A percentile compares a stretch with the other conserved stretches of the same genome.
Evolutionary conservation across 2,329 filamentous ascomycete genomes (phyloP).

Genomic region (Podosphaera fusca): DNA sequence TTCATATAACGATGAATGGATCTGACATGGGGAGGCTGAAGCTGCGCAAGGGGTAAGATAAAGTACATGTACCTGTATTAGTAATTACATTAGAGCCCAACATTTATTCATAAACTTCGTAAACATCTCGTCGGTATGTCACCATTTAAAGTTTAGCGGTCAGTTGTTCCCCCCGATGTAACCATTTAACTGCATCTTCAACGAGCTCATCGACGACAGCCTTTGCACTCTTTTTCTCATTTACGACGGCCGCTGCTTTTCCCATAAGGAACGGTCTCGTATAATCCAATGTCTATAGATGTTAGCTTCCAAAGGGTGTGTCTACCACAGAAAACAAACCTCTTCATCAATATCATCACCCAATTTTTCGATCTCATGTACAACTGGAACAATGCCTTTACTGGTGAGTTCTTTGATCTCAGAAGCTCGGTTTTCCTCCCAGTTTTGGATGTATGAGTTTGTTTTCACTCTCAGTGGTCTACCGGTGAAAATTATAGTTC

Average conservation of each 20-base stretch:
- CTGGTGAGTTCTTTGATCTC: slow-evolving; percentile 84
- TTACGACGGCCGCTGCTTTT: slow-evolving; percentile 82
- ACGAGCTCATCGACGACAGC: slow-evolving; percentile 89
- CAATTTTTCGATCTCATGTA: slow-evolving; percentile 77
- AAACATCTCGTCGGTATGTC: too few relatives aligned
- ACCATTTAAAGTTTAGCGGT: slow-evolving; percentile 39
- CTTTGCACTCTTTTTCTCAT: slow-evolving; percentile 80
- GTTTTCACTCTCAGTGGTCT: slow-evolving; percentile 81
- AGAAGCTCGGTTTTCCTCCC: slow-evolving; percentile 72
- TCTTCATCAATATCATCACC: slow-evolving; percentile 42
- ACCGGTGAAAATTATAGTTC: slow-evolving; percentile 96
- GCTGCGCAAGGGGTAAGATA: too few relatives aligned
- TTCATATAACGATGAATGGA: too few relatives aligned
- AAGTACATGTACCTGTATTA: too few relatives aligned
- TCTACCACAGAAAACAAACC: slow-evolving; percentile 1
- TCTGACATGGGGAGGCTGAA: too few relatives aligned
- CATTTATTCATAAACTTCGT: too few relatives aligned
- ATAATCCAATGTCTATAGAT: slow-evolving; percentile 56
- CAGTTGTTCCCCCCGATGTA: slow-evolving; percentile 45
- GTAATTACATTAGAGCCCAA: too few relatives aligned
- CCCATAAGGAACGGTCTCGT: slow-evolving; percentile 88
- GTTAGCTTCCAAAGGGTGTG: neutral
- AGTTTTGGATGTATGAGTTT: slow-evolving; percentile 85
- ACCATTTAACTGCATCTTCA: slow-evolving; percentile 46
- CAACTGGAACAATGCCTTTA: slow-evolving; percentile 81